Evolutionary conservation across 148 eudicot species (phyloP), one percentile per base, ranked within the genome.

Genomic region (Pharnaceum exiguum): DNA sequence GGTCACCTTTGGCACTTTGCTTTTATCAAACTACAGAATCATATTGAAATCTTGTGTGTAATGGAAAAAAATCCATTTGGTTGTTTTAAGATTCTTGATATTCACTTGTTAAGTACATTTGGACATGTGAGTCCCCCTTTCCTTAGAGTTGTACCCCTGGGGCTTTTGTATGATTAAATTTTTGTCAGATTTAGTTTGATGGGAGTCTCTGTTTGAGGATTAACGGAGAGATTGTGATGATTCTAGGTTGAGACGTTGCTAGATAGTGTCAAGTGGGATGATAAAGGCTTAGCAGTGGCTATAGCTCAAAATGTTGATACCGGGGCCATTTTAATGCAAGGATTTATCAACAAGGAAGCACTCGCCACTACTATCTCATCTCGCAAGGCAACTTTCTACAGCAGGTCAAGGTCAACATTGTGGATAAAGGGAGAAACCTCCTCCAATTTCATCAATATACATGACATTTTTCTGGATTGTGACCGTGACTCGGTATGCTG

Each of bases 381-480:
- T 30, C 84, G 76, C 48, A 93, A 83, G 68, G 99, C 99, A 57
- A 93, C 99, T 31, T 93, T 93, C 42, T 93, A 65, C 70, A 93
- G 99, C 76, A 76, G 96, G 69, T 93, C 96, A 63, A 66, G 99
- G 46, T 81, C 90, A 30, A 46, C 73, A 33, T 68, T 93, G 56
- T 93, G 99, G 99, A 86, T 84, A 7, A 93, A 93, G 62, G 99
- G 99, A 57, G 99, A 93, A 73, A 81, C 91, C 38, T 88, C 95
- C n/a, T 44, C 66, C 67, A 93, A 93, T 82, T 93, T 83, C 71
- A 93, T 93, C 63, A 85, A 93, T 35, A 77, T 88, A 23, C 82
- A 72, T 33, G 95, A 88, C 68, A 51, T 85, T 60, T 93, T 74
- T 57, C 66, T 93, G 57, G 96, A 93, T 62, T 93, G 99, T 69